A percentile compares a stretch with the other conserved stretches of the same genome.
Conservation (phyloP, 2,329 filamentous ascomycete species). For the Trichocomaceae sp. region DNA sequence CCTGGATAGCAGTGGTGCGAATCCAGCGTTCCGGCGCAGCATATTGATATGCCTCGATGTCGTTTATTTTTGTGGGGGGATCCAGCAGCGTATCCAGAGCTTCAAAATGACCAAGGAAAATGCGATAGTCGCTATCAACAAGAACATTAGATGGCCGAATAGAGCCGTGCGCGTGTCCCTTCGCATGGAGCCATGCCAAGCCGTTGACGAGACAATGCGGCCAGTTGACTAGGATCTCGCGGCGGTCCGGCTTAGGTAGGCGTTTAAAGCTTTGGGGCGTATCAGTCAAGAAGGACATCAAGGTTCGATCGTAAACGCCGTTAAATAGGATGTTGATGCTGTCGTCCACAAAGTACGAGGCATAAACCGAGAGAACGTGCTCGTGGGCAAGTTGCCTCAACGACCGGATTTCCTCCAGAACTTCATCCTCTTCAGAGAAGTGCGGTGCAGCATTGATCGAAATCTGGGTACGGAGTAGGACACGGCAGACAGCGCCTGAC, state of each 20-base stretch:
- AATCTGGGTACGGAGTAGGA: constrained; percentile 35
- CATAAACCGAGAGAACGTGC: constrained; percentile 40
- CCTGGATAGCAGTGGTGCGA: constrained; percentile 32
- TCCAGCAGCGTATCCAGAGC: constrained; percentile 49
- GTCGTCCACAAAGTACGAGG: constrained; percentile 39
- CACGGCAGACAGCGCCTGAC: constrained; percentile 29
- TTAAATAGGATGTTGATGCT: constrained; percentile 40
- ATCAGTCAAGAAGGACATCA: constrained; percentile 40
- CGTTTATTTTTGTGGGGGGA: constrained; percentile 48
- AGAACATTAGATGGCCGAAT: constrained; percentile 57
- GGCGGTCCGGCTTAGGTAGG: constrained; percentile 36
- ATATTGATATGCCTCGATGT: constrained; percentile 54
- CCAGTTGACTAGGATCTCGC: constrained; percentile 40
- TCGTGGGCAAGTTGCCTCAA: constrained; percentile 36
- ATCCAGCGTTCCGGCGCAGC: constrained; percentile 51
- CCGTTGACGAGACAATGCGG: constrained; percentile 49
- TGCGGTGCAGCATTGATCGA: constrained; percentile 31
- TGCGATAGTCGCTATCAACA: constrained; percentile 49
- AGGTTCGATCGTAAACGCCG: constrained; percentile 34
- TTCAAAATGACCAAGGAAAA: constrained; percentile 54
- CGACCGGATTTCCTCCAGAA: constrained; percentile 34
- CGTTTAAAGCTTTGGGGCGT: constrained; percentile 36
- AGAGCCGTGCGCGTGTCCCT: constrained; percentile 49
- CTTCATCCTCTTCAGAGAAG: constrained; percentile 35
- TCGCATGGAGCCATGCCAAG: constrained; percentile 51